Conservation (phyloP, 768 basidiomycete species). For the Amylocystis lapponica region DNA sequence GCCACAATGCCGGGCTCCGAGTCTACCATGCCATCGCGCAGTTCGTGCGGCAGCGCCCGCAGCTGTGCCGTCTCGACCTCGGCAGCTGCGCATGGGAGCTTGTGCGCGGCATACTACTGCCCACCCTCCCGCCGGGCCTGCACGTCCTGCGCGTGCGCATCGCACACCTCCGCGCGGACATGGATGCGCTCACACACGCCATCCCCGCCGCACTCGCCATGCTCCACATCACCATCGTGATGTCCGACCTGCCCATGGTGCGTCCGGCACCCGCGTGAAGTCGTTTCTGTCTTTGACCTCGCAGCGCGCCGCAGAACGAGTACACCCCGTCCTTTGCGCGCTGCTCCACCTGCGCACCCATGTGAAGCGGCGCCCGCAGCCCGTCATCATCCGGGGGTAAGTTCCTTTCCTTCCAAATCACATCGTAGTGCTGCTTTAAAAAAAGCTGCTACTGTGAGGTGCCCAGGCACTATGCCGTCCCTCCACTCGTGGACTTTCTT, state of each 20-base stretch:
- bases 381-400: too few species aligned
- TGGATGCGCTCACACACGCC: slow-evolving; percentile 26
- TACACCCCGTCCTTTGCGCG: slow-evolving; percentile 42
- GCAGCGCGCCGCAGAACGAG: slow-evolving; percentile 51
- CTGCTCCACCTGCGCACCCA: slow-evolving; percentile 56
- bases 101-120: slow-evolving; percentile 43
- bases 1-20: slow-evolving; percentile 48
- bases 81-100: slow-evolving; percentile 65
- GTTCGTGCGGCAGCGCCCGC: slow-evolving; percentile 44
- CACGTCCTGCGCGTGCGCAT: slow-evolving; percentile 56
- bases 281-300: not conserved
- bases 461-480: too few species aligned
- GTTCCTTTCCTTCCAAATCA: too few species aligned
- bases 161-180: slow-evolving; percentile 36
- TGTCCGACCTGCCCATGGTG: slow-evolving; percentile 48
- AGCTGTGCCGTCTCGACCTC: slow-evolving; percentile 51
- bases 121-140: slow-evolving; percentile 43
- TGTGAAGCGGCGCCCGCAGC: slow-evolving; percentile 45
- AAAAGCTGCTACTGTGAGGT: too few species aligned
- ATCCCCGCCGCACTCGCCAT: slow-evolving; percentile 41
- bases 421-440: too few species aligned
- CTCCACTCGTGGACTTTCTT: too few species aligned
- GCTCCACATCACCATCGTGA: slow-evolving; percentile 44
- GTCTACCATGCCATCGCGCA: slow-evolving; percentile 51
- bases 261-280: slow-evolving; percentile 15